Base-by-base conservation (phyloP, 805 yeast species). In the Komagataella populi region DNA sequence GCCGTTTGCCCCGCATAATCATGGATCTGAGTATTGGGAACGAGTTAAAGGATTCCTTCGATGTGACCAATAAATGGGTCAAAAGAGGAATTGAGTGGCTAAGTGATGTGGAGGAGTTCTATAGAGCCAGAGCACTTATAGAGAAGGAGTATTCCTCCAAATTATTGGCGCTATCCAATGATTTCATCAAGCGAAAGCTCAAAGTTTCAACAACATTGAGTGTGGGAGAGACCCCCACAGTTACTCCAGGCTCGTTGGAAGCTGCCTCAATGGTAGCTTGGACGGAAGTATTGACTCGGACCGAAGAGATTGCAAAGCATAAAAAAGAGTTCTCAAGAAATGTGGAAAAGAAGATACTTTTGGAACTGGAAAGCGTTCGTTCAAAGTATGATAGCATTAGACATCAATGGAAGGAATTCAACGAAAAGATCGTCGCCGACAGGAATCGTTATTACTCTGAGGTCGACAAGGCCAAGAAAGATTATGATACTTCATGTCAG, bases 191-290 rank as follows among this genome's bases (percentile, higher is more conserved):
- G 53, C 84, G 80, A 64, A 89, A 90, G 63, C 84, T 95, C 48
- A 79, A 80, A 56, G 66, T 73, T 16, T 72, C 87, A 8, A 78
- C 91, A 0, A 63, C 69, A 12, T 66, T 93, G 24, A 80, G 90
- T 47, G 99, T 93, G 2, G 99, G 99, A 23, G 96, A 87, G 54
- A 77, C 78, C 16, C 99, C 99, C 0, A 76, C 81, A 46, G 77
- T 87, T 46, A 93, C 99, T 0, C 98, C 99, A 0, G 99, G 99
- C 0, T 88, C 97, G 0, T 70, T 91, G 49, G 98, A 93, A 62
- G 76, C 86, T 56, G 96, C 96, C 0, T 73, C 86, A 14, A 68
- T 90, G 55, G 95, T 87, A 10, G 78, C 95, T 1, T 91, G 99
- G 99, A 87, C 78, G 47, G 95, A 88, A 56, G 77, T 90, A 6